Base-by-base conservation (phyloP, 2,329 filamentous ascomycete species). In the Emergomyces pasteurianus region DNA sequence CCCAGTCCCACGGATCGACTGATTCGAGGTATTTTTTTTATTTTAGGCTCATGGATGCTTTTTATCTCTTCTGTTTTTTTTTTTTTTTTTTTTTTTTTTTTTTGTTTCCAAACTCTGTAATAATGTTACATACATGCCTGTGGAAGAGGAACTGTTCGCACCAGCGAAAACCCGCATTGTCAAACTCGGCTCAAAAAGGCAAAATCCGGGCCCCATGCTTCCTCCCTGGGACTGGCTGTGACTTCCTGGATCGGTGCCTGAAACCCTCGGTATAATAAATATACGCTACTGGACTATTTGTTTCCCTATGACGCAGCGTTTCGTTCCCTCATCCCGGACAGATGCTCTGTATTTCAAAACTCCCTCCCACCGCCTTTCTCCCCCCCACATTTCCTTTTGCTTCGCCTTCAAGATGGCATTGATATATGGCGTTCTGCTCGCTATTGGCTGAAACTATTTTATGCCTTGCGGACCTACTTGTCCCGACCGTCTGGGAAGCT, bases 401-500 rank as follows among this genome's bases (percentile, higher is more conserved):
- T 58, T 50, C 43, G 57, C 57, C 57, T 50, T 58, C 28, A 36
- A 40, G 18, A 38, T 34, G 40, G 23, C 43, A 21, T 26, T 40
- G 26, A 58, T 50, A 58, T 38, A 23, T 31, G 40, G 10, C 21
- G n/a, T 36, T n/a, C 21, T 34, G 6, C 23, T 54, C 52, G 23
- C 36, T 31, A 59, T 59, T 59, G 58, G 36, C 9, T 31, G 36
- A 14, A 26, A 49, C 36, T 43, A 50, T 57, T 34, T 57, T 34
- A 50, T 60, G 52, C 8, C 52, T 43, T 61, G 59, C 58, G 60
- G 64, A 60, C 64, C 63, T n/a, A n/a, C n/a, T n/a, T 64, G 64
- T 65, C 64, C 64, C 64, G 63, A 63, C 56, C 55, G 42, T 61
- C 59, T 62, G 64, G 64, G 63, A 65, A 64, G 61, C 63, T 64